These are phyloP conservation scores for Bipolaris oryzae DNA, from an alignment of 2,329 filamentous ascomycete genomes.

Conservation along the genomic window DNA sequence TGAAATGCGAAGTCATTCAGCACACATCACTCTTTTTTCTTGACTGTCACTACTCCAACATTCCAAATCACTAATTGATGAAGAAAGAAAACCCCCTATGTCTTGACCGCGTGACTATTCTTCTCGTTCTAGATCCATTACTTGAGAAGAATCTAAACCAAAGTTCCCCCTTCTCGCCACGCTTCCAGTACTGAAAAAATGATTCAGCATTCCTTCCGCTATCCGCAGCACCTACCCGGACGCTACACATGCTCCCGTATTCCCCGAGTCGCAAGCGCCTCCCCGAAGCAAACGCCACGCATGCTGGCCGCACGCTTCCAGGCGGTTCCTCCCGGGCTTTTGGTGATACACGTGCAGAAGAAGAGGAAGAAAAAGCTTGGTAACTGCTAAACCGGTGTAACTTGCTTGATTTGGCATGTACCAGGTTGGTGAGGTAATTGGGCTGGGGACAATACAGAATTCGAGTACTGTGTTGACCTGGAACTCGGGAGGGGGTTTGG, in stretches of 20 bases:
- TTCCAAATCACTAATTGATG: background rate
- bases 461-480: no score
- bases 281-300: background rate
- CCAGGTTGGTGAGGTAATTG: background rate
- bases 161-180: background rate
- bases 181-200: background rate
- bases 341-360: background rate
- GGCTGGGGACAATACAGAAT: no score
- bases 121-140: no score
- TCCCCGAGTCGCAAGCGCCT: background rate
- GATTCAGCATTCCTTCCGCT: background rate
- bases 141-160: background rate
- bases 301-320: background rate
- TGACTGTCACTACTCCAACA: background rate
- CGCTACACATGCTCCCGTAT: background rate
- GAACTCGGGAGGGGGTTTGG: no score
- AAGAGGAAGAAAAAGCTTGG: background rate
- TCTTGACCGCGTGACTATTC: background rate
- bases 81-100: background rate
- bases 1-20: background rate
- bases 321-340: background rate
- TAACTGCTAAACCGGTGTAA: background rate
- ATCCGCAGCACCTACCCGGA: background rate
- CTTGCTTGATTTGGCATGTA: no score
- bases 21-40: background rate